These are phyloP conservation scores for Immersiporthe knoxdaviesiana DNA, from an alignment of 2,329 filamentous ascomycete species.

Conservation along the genomic window DNA sequence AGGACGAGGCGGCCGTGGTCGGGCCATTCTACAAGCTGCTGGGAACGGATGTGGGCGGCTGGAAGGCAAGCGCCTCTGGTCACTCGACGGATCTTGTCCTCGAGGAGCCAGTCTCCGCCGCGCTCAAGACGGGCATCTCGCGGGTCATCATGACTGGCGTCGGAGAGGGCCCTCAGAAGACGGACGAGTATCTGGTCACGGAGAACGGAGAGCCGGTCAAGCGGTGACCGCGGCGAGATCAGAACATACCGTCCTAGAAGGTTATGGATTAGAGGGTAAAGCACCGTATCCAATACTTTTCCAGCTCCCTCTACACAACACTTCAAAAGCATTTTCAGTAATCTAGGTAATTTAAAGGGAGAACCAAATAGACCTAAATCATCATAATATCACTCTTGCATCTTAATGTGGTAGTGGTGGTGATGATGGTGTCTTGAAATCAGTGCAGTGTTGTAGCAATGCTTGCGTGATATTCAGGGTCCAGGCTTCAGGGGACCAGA, in stretches of 20 bases:
- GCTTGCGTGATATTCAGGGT: conserved; percentile 17
- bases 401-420: neutral
- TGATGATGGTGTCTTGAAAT: neutral
- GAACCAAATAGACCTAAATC: neutral
- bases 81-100: conserved; percentile 58
- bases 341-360: neutral
- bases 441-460: neutral
- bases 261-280: neutral
- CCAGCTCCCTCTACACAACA: neutral
- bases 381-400: neutral
- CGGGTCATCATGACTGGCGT: conserved; percentile 90
- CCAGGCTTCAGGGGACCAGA: neutral
- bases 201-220: conserved; percentile 61
- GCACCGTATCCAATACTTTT: neutral
- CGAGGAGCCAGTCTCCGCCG: conserved; percentile 65
- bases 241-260: neutral
- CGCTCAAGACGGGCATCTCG: conserved; percentile 78
- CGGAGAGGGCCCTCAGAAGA: conserved; percentile 83
- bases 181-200: conserved; percentile 75
- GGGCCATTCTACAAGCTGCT: conserved; percentile 76
- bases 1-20: conserved; percentile 73
- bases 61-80: conserved; percentile 63
- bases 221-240: conserved; percentile 31
- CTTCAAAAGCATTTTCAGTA: too few species aligned
- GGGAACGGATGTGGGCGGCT: conserved; percentile 64